Evolutionary conservation across 306 rosid species (phyloP).

Genomic region (Dicorynia guianensis): DNA sequence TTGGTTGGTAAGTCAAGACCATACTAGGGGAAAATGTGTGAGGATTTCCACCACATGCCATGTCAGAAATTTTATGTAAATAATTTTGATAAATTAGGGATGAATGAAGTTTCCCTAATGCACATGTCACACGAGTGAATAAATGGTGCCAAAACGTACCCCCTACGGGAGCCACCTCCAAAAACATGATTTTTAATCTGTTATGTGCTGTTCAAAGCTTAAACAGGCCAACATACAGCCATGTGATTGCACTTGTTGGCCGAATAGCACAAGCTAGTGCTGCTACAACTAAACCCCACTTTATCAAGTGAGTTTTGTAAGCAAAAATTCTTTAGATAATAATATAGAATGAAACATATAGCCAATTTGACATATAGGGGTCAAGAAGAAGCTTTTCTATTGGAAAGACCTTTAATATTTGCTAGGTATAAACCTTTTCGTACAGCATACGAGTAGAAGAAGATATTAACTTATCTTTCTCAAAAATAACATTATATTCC

Average conservation of each 20-base stretch:
- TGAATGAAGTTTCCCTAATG: constrained; percentile 17
- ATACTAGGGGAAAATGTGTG: not conserved
- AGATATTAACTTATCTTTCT: not conserved
- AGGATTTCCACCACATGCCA: not conserved
- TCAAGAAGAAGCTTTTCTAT: not conserved
- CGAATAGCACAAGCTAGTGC: constrained; percentile 85
- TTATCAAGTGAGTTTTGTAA: not conserved
- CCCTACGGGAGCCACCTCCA: constrained; percentile 91
- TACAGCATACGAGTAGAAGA: not conserved
- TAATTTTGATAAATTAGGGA: not conserved
- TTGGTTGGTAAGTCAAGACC: not conserved
- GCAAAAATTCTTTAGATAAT: not conserved
- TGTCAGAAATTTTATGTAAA: not conserved
- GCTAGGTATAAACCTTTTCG: not conserved
- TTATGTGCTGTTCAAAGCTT: constrained; percentile 66
- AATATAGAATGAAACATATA: constrained; percentile 6
- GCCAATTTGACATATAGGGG: not conserved
- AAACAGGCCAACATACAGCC: constrained; percentile 82
- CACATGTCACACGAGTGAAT: not conserved
- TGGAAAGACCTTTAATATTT: not conserved
- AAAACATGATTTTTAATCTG: constrained; percentile 62
- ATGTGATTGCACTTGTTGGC: constrained; percentile 86
- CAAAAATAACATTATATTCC: not conserved
- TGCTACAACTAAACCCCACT: constrained; percentile 75
- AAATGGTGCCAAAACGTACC: constrained; percentile 64